Percentiles rank a stretch among this genome's conserved stretches.
Evolutionary conservation across 495 filamentous ascomycete genomes (phyloP).

Genomic region (Podospora comata): DNA sequence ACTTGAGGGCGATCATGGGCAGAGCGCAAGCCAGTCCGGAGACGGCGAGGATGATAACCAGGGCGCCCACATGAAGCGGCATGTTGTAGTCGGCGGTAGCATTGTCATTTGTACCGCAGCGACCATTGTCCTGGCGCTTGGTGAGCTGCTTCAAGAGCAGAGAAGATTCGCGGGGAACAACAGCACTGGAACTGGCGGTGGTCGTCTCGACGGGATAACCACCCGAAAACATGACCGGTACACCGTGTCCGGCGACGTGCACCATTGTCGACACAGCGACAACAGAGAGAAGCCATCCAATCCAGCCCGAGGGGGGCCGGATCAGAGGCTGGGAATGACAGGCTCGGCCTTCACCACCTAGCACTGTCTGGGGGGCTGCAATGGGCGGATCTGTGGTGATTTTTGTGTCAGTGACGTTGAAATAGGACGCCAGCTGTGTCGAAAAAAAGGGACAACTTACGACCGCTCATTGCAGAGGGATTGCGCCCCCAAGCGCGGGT

Average conservation of each 20-base stretch:
- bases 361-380: constrained; percentile 23
- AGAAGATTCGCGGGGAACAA: not conserved
- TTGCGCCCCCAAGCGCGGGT: not conserved
- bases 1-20: constrained; percentile 52
- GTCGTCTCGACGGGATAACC: not conserved
- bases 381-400: constrained; percentile 22
- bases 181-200: constrained; percentile 4
- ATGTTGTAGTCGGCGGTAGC: constrained; percentile 57
- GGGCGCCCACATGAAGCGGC: constrained; percentile 66
- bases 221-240: constrained; percentile 11
- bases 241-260: constrained; percentile 16
- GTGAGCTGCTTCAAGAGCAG: constrained; percentile 9
- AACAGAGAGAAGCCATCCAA: constrained; percentile 32
- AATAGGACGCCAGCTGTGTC: not conserved
- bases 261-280: constrained; percentile 25
- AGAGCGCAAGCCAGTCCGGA: constrained; percentile 62
- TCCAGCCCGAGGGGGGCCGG: constrained; percentile 28
- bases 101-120: constrained; percentile 18
- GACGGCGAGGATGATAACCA: constrained; percentile 67
- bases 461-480: constrained; percentile 21
- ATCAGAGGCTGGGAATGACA: constrained; percentile 17
- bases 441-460: constrained; percentile 6
- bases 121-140: constrained; percentile 15
- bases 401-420: constrained; percentile 10
- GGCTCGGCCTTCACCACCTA: constrained; percentile 37